phyloP scores from a whole-genome alignment of 345 rosid species.

The Dipteronia dyeriana region DNA sequence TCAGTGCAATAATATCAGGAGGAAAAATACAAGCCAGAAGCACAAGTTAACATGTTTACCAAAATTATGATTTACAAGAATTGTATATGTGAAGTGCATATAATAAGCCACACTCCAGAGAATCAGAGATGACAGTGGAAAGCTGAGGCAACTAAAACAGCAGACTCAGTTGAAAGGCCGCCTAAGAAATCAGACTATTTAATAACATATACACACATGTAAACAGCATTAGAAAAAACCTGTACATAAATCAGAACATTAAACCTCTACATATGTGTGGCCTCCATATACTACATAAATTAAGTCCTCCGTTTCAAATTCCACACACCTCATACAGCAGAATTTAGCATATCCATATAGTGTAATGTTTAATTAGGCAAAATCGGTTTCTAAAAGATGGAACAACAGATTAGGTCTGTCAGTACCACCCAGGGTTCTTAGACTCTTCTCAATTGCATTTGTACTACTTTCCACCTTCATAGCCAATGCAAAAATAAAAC shows the following conservation, averaged over 20 bases:
- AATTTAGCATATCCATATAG: not conserved
- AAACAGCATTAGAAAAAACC: not conserved
- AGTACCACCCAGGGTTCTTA: not conserved
- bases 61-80: not conserved
- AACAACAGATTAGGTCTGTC: not conserved
- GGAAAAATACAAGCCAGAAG: not conserved
- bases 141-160: not conserved
- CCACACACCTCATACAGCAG: not conserved
- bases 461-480: not conserved
- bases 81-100: not conserved
- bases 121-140: not conserved
- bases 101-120: not conserved
- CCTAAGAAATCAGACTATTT: not conserved
- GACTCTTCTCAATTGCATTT: not conserved
- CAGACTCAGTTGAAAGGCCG: slow-evolving; percentile 1
- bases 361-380: not conserved
- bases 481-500: not conserved
- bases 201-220: not conserved
- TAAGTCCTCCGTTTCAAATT: not conserved
- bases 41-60: not conserved
- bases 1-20: slow-evolving; percentile 5
- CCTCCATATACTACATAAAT: not conserved
- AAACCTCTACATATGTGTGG: not conserved
- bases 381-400: not conserved
- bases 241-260: not conserved